These are phyloP conservation scores for Coemansia umbellata DNA, from an alignment of 192 early-diverging fungal species.

Conservation along the genomic window DNA sequence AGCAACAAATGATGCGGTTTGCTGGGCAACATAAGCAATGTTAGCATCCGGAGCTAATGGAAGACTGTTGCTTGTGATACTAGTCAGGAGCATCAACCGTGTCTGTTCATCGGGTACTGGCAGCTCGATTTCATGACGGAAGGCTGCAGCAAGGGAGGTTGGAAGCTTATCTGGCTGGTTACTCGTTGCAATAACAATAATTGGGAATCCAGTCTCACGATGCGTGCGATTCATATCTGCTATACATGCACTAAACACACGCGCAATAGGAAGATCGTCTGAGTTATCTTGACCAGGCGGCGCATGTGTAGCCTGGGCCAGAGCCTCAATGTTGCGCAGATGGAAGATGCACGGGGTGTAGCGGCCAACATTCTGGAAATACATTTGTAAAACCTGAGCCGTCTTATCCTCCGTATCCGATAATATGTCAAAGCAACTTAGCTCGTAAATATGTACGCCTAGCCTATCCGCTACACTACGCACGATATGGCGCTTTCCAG, in stretches of 20 bases:
- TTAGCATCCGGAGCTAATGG: constrained; percentile 75
- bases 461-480: constrained; percentile 61
- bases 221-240: constrained; percentile 16
- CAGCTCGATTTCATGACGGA: constrained; percentile 72
- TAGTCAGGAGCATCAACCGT: constrained; percentile 61
- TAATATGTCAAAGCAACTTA: constrained; percentile 74
- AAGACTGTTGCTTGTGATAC: constrained; percentile 46
- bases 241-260: constrained; percentile 37
- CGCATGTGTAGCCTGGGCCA: constrained; percentile 53
- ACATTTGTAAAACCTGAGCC: constrained; percentile 64
- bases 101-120: constrained; percentile 70
- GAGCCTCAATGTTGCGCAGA: constrained; percentile 73
- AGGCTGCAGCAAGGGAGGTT: constrained; percentile 67
- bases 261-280: constrained; percentile 41
- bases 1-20: constrained; percentile 88
- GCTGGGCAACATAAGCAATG: constrained; percentile 69
- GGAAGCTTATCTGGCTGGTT: constrained; percentile 79
- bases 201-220: constrained; percentile 58
- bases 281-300: constrained; percentile 33
- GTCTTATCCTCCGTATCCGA: constrained; percentile 81
- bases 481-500: constrained; percentile 75
- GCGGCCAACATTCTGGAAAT: constrained; percentile 71
- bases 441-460: constrained; percentile 74
- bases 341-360: constrained; percentile 83
- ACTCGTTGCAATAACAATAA: constrained; percentile 75